Evolutionary conservation across 2,329 filamentous ascomycete species (phyloP).

Genomic region (Reticulascus tulasneorum): DNA sequence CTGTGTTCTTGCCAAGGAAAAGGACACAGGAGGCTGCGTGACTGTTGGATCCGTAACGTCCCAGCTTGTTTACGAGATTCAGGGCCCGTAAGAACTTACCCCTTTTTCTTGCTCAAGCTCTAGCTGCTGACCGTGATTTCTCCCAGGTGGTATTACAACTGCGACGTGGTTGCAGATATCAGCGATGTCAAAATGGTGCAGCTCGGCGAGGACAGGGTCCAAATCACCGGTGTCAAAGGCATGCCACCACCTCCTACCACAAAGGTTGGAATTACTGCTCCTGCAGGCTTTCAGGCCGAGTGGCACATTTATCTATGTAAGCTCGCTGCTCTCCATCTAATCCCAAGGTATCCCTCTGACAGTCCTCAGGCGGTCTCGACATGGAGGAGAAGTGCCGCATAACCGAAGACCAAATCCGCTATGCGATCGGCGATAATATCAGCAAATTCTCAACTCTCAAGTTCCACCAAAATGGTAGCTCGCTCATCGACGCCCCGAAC

Average conservation of each 20-base stretch:
- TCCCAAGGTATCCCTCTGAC: neutral
- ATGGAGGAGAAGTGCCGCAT: conserved; percentile 24
- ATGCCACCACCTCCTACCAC: conserved; percentile 44
- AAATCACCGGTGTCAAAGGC: conserved; percentile 36
- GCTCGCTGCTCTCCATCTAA: conserved; percentile 12
- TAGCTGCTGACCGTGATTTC: too few species aligned
- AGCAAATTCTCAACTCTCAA: conserved; percentile 28
- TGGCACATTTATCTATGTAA: conserved; percentile 36
- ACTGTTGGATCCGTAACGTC: conserved; percentile 32
- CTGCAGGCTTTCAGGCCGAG: conserved; percentile 43
- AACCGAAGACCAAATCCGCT: conserved; percentile 33
- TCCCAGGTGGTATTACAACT: conserved; percentile 48
- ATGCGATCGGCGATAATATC: conserved; percentile 30
- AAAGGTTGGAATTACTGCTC: conserved; percentile 47
- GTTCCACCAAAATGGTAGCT: conserved; percentile 32
- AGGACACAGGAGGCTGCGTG: conserved; percentile 28
- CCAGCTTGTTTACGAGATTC: conserved; percentile 47
- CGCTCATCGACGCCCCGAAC: conserved; percentile 31
- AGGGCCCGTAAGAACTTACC: too few species aligned
- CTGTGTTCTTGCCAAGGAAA: conserved; percentile 34
- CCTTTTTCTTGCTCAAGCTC: too few species aligned
- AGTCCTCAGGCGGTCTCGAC: conserved; percentile 2
- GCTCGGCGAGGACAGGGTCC: conserved; percentile 28
- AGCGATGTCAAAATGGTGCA: conserved; percentile 29
- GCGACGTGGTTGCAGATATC: conserved; percentile 40